Base-by-base conservation (phyloP, 345 rosid species). In the Pistacia atlantica region DNA sequence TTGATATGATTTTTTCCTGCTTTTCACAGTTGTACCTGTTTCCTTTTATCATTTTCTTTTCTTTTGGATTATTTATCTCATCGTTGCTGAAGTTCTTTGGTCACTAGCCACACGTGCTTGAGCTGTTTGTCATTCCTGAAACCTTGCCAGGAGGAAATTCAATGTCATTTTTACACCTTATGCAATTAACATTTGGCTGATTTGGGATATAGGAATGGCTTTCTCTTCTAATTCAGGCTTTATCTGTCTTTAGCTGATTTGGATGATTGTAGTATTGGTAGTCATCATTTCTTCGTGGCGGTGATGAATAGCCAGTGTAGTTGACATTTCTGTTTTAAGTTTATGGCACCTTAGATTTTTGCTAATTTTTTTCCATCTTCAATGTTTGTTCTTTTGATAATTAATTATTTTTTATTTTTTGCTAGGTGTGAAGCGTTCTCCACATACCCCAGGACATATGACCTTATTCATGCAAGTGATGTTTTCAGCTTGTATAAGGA, bases 361-460 rank as follows among this genome's bases (percentile, higher is more conserved):
- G 4, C 61, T 16, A 3, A 13, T 25, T 75, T 11, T 22, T 68
- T 76, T 61, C 28, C 59, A 18, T 77, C 16, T 52, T 17, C 31
- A 69, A 5, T 37, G 46, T 22, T 49, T 77, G 37, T 42, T 42
- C 16, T 38, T 52, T 38, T 68, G 52, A 63, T 25, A 17, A 3
- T 14, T 25, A 64, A 65, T 67, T 45, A 6, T 5, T 42, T 5
- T 42, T 5, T 18, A 8, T 72, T 48, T 16, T 67, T 68, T 45
- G 18, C 63, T 81, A 91, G 95, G 95, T 91, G 95, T 71, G 93
- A 91, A 63, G 93, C 82, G 5, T 89, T 91, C 82, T 91, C 95
- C 17, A 88, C 95, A n/a, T 89, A 91, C 79, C 95, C 95, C 0
- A 86, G 93, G 79, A 87, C 95, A 54, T 91, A 91, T 65, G 95